These are phyloP conservation scores for Thielaviopsis ethacetica DNA, from an alignment of 2,329 filamentous ascomycete genomes.

Conservation along the genomic window DNA sequence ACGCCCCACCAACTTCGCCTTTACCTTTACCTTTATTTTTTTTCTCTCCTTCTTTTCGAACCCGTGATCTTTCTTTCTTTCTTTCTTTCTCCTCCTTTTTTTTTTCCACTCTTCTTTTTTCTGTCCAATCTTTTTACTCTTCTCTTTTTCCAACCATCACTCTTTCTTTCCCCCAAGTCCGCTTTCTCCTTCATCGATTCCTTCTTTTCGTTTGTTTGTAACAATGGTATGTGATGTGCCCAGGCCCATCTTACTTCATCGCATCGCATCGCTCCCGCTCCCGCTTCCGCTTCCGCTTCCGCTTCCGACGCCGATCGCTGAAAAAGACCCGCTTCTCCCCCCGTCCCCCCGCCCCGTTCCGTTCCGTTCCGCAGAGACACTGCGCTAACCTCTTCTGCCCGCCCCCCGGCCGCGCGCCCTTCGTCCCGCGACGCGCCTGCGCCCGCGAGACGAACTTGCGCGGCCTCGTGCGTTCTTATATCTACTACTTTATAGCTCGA, in stretches of 20 bases:
- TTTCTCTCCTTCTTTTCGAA: neutral
- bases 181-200: too few species aligned
- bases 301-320: neutral
- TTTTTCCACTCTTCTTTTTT: neutral
- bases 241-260: too few species aligned
- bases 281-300: neutral
- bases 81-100: neutral
- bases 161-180: constrained; percentile 8
- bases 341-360: too few species aligned
- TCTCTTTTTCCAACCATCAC: constrained; percentile 11
- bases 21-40: neutral
- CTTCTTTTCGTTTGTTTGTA: neutral
- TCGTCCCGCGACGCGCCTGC: too few species aligned
- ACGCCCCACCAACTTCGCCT: neutral
- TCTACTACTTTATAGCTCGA: constrained; percentile 50
- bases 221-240: constrained; percentile 21
- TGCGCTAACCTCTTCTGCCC: too few species aligned
- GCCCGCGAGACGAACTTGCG: neutral
- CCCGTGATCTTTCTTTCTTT: neutral
- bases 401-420: too few species aligned
- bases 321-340: too few species aligned
- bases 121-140: neutral
- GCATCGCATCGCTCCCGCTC: too few species aligned
- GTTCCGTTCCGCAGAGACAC: too few species aligned
- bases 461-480: neutral